Evolutionary conservation across 805 yeast genomes (phyloP).

Genomic region (Saccharomycopsis sp.): DNA sequence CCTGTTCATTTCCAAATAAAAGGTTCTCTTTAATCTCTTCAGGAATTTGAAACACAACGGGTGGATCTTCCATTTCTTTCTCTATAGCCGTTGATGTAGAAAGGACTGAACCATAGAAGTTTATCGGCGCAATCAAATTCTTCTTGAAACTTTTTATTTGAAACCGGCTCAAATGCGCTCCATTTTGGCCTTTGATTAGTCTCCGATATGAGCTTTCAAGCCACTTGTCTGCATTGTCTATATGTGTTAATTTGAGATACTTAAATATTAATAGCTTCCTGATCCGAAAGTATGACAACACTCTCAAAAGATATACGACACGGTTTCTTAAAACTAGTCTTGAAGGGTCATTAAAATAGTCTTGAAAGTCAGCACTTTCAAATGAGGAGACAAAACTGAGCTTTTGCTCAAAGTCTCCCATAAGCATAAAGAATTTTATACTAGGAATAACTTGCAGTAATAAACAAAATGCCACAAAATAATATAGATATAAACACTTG

Average conservation of each 20-base stretch:
- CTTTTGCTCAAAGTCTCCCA: slow-evolving; percentile 1
- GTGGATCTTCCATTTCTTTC: not conserved
- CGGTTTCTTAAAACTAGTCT: not conserved
- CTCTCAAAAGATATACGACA: slow-evolving; percentile 5
- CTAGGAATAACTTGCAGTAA: not conserved
- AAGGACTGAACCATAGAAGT: slow-evolving; percentile 5
- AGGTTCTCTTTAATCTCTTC: not conserved
- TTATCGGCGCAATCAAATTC: slow-evolving; percentile 11
- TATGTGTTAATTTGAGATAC: slow-evolving; percentile 6
- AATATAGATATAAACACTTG: slow-evolving; percentile 8
- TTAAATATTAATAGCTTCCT: slow-evolving; percentile 3
- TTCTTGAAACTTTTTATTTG: slow-evolving; percentile 12
- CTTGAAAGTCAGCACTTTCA: slow-evolving; percentile 5
- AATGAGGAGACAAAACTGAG: slow-evolving; percentile 3
- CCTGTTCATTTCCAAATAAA: slow-evolving; percentile 4
- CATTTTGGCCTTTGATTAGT: not conserved
- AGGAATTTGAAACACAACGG: not conserved
- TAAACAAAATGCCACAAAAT: slow-evolving; percentile 3
- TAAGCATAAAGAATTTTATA: slow-evolving; percentile 4
- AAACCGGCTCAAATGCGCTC: slow-evolving; percentile 1
- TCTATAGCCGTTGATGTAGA: not conserved
- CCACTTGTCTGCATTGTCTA: not conserved
- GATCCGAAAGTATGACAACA: slow-evolving; percentile 11
- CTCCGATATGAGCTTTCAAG: not conserved
- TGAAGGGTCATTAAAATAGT: not conserved